These are phyloP conservation scores for Centrapalus pauciflorus DNA, from an alignment of 129 eudicot genomes.

Conservation along the genomic window DNA sequence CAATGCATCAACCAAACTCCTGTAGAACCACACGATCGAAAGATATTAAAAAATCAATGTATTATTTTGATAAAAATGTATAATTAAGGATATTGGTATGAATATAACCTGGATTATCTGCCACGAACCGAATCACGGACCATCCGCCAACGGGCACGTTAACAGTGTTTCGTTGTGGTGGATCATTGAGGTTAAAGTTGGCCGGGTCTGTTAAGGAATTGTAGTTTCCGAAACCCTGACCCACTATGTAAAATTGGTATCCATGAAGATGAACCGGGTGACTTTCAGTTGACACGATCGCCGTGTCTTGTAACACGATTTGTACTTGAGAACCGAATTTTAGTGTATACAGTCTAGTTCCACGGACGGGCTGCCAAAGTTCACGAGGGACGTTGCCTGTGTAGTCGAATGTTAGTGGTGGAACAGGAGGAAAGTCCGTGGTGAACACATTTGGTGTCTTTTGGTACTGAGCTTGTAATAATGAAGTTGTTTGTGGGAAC, in stretches of 20 bases:
- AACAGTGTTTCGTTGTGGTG: constrained; percentile 60
- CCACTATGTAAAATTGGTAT: constrained; percentile 57
- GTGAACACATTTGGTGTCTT: constrained; percentile 51
- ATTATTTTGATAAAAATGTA: too few species aligned
- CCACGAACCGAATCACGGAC: constrained; percentile 65
- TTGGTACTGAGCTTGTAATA: constrained; percentile 58
- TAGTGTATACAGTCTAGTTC: constrained; percentile 49
- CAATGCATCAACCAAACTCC: constrained; percentile 61
- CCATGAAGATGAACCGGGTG: constrained; percentile 82
- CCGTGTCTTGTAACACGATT: constrained; percentile 59
- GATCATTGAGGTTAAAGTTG: constrained; percentile 61
- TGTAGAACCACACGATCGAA: constrained; percentile 5
- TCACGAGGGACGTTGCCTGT: constrained; percentile 61
- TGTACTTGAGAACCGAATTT: constrained; percentile 57
- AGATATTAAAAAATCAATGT: too few species aligned
- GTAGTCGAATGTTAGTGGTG: constrained; percentile 54
- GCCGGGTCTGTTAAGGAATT: constrained; percentile 50
- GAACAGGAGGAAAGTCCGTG: constrained; percentile 64
- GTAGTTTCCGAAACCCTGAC: constrained; percentile 71
- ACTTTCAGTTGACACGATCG: constrained; percentile 46
- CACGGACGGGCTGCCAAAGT: constrained; percentile 51
- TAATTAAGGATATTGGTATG: too few species aligned
- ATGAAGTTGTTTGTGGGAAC: constrained; percentile 39
- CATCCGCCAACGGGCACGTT: constrained; percentile 74
- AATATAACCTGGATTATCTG: constrained; percentile 91